These are phyloP conservation scores for Aciculosporium take DNA, from an alignment of 2,329 filamentous ascomycete genomes.

Conservation along the genomic window DNA sequence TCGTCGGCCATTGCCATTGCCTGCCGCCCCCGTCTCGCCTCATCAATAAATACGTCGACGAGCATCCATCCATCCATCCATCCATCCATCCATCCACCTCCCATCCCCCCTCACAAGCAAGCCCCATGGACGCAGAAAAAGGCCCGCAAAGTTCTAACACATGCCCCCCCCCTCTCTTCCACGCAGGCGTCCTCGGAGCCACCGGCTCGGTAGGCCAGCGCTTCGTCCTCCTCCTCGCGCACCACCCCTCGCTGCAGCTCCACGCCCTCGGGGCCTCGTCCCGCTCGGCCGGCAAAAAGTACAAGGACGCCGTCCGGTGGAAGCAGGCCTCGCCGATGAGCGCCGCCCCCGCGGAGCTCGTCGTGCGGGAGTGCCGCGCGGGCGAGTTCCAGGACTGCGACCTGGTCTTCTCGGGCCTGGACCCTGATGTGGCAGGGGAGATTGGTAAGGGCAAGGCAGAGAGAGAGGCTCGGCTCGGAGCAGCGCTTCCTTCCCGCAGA, in stretches of 20 bases:
- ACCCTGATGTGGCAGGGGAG: slow-evolving; percentile 83
- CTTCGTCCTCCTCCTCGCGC: slow-evolving; percentile 81
- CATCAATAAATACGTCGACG: not conserved
- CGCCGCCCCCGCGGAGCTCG: slow-evolving; percentile 54
- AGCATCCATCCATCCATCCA: slow-evolving; percentile 3
- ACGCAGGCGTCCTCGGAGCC: slow-evolving; percentile 71
- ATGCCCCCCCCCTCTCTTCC: too few species aligned
- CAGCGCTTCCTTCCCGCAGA: too few species aligned
- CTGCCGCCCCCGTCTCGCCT: not conserved
- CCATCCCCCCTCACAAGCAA: too few species aligned
- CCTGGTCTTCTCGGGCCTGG: slow-evolving; percentile 81
- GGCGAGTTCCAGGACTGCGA: slow-evolving; percentile 81
- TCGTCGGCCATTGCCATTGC: slow-evolving; percentile 17
- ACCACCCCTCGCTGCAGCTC: slow-evolving; percentile 76
- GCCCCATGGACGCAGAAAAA: too few species aligned
- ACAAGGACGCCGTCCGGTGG: slow-evolving; percentile 88
- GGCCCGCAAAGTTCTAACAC: too few species aligned
- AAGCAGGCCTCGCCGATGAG: slow-evolving; percentile 82
- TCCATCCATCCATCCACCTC: not conserved
- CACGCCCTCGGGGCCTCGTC: slow-evolving; percentile 83
- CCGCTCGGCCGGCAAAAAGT: slow-evolving; percentile 81
- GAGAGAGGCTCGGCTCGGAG: too few species aligned
- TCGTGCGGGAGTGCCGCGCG: slow-evolving; percentile 74
- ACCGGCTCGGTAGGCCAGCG: slow-evolving; percentile 92
- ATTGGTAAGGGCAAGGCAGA: slow-evolving; percentile 67